Conservation (phyloP, 192 early-diverging fungal species). For the Coemansia sp. region DNA sequence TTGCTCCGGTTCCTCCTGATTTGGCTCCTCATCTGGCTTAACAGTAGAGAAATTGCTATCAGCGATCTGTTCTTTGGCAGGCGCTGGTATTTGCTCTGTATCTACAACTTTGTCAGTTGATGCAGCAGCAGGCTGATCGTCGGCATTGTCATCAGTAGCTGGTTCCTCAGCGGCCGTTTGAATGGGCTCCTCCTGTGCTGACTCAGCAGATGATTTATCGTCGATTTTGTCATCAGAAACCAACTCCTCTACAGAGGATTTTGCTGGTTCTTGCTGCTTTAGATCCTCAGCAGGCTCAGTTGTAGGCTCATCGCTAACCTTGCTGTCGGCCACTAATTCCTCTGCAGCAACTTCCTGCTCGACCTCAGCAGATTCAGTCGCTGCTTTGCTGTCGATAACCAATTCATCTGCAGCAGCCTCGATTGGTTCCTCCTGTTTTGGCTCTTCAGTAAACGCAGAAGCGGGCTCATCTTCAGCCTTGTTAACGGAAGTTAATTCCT, state of each 20-base stretch:
- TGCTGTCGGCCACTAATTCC: background rate
- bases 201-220: background rate
- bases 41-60: background rate
- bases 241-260: no score
- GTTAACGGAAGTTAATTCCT: background rate
- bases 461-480: background rate
- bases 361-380: background rate
- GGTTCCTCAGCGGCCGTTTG: no score
- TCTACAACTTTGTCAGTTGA: background rate
- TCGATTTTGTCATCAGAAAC: background rate
- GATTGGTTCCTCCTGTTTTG: background rate
- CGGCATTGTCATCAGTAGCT: background rate
- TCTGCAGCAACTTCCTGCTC: background rate
- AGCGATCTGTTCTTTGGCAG: background rate
- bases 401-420: background rate
- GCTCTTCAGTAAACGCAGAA: slow-evolving; percentile 1
- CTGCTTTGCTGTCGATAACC: no score
- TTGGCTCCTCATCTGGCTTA: background rate
- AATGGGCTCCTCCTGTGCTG: no score
- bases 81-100: background rate
- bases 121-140: background rate
- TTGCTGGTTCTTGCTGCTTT: background rate
- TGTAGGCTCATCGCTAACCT: background rate
- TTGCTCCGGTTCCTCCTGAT: no score
- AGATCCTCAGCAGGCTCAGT: slow-evolving; percentile 2